Evolutionary conservation across 163 green algal species (phyloP).

Genomic region (Prototheca wickerhamii): DNA sequence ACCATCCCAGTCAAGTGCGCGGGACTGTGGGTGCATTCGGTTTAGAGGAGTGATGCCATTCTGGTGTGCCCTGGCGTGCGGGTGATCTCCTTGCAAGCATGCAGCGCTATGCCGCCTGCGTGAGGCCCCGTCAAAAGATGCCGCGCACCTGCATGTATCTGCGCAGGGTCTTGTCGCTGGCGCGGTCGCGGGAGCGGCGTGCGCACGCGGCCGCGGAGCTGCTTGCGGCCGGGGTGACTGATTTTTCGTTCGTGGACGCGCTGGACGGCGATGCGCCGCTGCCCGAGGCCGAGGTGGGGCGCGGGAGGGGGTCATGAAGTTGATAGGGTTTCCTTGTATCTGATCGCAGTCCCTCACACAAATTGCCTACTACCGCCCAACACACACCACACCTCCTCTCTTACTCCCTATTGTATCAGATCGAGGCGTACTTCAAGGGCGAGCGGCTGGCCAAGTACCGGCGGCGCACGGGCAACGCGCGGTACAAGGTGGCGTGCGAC

Average conservation of each 20-base stretch:
- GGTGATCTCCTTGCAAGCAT: too few species aligned
- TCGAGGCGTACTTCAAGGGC: not conserved
- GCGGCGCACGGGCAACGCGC: not conserved
- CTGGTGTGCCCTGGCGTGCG: too few species aligned
- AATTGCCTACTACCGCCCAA: too few species aligned
- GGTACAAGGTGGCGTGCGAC: constrained; percentile 9
- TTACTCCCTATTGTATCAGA: too few species aligned
- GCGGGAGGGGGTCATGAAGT: too few species aligned
- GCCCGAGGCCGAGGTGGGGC: not conserved
- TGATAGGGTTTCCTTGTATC: too few species aligned
- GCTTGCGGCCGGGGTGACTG: not conserved
- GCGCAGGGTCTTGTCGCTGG: not conserved
- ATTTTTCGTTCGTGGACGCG: constrained; percentile 1
- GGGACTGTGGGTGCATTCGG: not conserved
- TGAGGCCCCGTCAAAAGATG: not conserved
- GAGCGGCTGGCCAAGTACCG: constrained; percentile 1
- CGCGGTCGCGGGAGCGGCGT: not conserved
- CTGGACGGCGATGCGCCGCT: not conserved
- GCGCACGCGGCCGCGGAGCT: not conserved
- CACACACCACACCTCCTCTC: too few species aligned
- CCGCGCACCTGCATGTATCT: not conserved
- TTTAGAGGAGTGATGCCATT: not conserved
- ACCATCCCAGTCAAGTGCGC: not conserved
- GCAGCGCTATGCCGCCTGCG: too few species aligned
- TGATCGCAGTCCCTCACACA: too few species aligned